These are phyloP conservation scores for Serendipita vermifera DNA, from an alignment of 768 basidiomycete species.

Conservation along the genomic window DNA sequence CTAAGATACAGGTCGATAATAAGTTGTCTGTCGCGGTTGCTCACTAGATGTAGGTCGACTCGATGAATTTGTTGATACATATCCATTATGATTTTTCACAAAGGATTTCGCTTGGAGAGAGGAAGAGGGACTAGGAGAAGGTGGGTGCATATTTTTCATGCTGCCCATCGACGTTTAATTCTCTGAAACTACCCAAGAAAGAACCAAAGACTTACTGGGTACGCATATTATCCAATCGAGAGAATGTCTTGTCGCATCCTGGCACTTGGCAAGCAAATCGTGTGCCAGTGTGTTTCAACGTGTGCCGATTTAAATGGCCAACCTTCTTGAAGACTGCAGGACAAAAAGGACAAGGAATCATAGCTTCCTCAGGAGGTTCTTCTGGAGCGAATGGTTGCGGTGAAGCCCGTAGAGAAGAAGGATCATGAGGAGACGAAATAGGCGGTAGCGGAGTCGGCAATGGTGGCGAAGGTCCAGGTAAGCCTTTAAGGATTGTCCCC, in stretches of 20 bases:
- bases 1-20: no score
- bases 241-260: conserved; percentile 7
- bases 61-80: no score
- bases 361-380: not conserved
- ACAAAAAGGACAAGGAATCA: conserved; percentile 3
- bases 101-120: no score
- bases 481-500: not conserved
- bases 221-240: conserved; percentile 6
- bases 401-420: not conserved
- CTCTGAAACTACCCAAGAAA: no score
- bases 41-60: no score
- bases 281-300: not conserved
- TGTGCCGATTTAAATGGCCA: conserved; percentile 4
- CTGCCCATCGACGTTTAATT: not conserved
- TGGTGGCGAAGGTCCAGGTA: not conserved
- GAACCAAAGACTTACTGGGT: conserved; percentile 9
- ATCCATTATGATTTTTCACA: no score
- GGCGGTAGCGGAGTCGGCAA: not conserved
- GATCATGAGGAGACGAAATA: not conserved
- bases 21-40: no score
- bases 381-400: not conserved
- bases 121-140: no score
- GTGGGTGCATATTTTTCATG: conserved; percentile 7
- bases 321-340: not conserved
- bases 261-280: not conserved